phyloP scores from a whole-genome alignment of 371 early-diverging fungal genomes.

The Mucor saturninus region DNA sequence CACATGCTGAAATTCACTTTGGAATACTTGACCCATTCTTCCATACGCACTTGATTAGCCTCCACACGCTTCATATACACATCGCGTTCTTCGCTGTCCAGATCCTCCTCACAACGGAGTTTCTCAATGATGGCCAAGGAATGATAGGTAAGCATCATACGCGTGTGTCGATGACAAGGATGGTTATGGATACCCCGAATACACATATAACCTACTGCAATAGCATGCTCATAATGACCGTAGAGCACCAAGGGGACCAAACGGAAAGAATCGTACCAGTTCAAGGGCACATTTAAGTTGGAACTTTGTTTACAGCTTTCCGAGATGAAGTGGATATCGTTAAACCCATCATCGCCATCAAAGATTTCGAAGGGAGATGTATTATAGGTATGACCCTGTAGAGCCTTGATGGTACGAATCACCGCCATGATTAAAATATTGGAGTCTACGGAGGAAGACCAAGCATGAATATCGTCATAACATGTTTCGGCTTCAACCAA shows the following conservation, averaged over 20 bases:
- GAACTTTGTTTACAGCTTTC: slow-evolving; percentile 45
- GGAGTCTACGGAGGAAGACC: slow-evolving; percentile 45
- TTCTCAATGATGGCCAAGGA: slow-evolving; percentile 46
- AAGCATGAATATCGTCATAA: slow-evolving; percentile 44
- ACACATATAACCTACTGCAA: slow-evolving; percentile 39
- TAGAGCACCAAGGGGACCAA: slow-evolving; percentile 47
- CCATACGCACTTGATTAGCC: slow-evolving; percentile 32
- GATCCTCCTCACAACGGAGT: slow-evolving; percentile 17
- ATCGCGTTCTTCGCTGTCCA: slow-evolving; percentile 21
- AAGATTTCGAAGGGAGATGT: slow-evolving; percentile 31
- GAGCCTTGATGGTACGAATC: slow-evolving; percentile 41
- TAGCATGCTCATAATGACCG: slow-evolving; percentile 45
- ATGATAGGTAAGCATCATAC: slow-evolving; percentile 34
- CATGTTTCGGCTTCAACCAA: slow-evolving; percentile 39
- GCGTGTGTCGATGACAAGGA: slow-evolving; percentile 47
- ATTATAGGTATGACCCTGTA: slow-evolving; percentile 44
- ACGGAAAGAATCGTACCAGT: slow-evolving; percentile 48
- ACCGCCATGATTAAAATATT: slow-evolving; percentile 44
- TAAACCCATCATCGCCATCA: slow-evolving; percentile 53
- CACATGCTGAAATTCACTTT: slow-evolving; percentile 37
- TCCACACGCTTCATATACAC: slow-evolving; percentile 25
- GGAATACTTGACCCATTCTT: slow-evolving; percentile 37
- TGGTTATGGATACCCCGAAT: slow-evolving; percentile 34
- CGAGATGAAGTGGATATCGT: slow-evolving; percentile 41
- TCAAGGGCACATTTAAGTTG: slow-evolving; percentile 36